Evolutionary conservation across 805 yeast species (phyloP), one percentile per base, ranked within the genome.

Genomic region (Cyberlindnera maclurae): DNA sequence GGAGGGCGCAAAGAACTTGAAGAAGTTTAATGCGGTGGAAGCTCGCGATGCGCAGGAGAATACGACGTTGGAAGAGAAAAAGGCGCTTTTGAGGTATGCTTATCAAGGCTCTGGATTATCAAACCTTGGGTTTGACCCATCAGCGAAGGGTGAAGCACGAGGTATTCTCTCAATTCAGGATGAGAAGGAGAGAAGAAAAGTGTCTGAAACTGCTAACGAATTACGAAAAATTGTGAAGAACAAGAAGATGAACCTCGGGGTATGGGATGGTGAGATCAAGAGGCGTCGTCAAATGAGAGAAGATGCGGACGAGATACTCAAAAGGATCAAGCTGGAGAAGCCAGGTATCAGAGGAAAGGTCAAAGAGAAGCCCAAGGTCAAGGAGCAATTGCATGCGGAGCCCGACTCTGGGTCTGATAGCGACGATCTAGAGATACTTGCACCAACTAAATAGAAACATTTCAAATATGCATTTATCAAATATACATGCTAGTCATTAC

Each of bases 41-140:
- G 24, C 17, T 8, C 18, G 13, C 5, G 27, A 38, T 2, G 42
- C 32, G 37, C 45, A 33, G 43, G 48, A 29, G 51, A 57, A 31
- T 31, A 53, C 31, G 52, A 37, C 41, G 44, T 43, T 37, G 39
- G 54, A 47, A 30, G 54, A 55, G 15, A 46, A 58, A 32, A 52
- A 52, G 33, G 50, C 47, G 4, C 45, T 63, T 12, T 47, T 65
- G 5, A 58, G 58, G 41, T 57, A 60, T 13, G 70, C 73, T 4
- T 63, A 70, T 44, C 61, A 63, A n/a, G 54, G 62, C 33, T 57
- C 62, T 3, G 57, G 67, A 27, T 51, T 74, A 13, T 57, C 59
- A 15, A 55, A 58, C 12, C 54, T 75, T 31, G 82, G 81, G 2
- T 75, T 69, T 47, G 79, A 75, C 52, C 80, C 80, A 3, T 68